Evolutionary conservation across 2,329 filamentous ascomycete species (phyloP), one percentile per base, ranked within the genome.

Genomic region (Stemphylium lycopersici): DNA sequence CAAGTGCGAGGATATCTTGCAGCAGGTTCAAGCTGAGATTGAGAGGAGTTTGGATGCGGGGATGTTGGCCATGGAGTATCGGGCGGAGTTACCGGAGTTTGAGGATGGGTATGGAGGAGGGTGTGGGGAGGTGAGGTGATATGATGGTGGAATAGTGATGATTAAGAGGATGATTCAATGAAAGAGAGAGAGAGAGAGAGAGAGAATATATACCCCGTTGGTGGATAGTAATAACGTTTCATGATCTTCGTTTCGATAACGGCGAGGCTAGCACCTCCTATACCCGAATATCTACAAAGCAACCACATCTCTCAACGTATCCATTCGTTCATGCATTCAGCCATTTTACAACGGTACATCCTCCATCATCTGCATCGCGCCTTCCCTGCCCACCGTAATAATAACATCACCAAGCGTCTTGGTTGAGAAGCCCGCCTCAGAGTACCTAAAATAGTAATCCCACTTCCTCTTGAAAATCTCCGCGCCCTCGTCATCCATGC

Each of bases 361-460:
- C 67, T 90, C 87, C 83, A 90, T 87, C 78, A 90, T 80, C 72
- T 89, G 85, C 66, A 84, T 72, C 2, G 85, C 81, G 2, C 86
- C 85, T 67, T 89, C 87, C 37, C 86, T 79, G 2, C 83, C 85
- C 10, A 90, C 85, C 0, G 87, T 90, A 58, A 92, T 84, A 44
- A 91, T 89, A 1, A 86, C 86, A 73, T 91, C 88, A 2, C 88
- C 88, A 16, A 91, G 71, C 2, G 87, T 89, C 75, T 90, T 90
- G 5, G 85, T 88, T 53, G 83, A 77, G 66, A 91, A 91, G 0
- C 88, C 88, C 34, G 87, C 88, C 71, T 91, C 88, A 58, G 87
- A 90, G 69, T 91, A 91, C 18, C 83, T 80, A 73, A 91, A 91
- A 70, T 91, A 91, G 66, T 90, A 91, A 79, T 89, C 83, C 89